These are phyloP conservation scores for Debaryomyces udenii DNA, from an alignment of 1,139 yeast genomes.

Conservation along the genomic window DNA sequence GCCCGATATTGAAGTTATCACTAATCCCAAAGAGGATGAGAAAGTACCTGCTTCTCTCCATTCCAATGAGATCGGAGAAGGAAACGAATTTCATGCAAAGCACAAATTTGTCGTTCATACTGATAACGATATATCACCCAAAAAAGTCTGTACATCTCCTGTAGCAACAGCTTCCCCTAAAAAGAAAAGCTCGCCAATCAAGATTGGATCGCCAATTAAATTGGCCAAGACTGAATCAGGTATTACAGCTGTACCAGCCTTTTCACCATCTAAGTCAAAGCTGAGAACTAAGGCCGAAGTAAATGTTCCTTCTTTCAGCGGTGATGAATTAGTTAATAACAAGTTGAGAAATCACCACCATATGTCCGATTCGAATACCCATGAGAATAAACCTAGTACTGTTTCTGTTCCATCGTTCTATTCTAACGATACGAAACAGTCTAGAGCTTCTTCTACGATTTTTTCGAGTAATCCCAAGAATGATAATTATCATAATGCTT, in stretches of 20 bases:
- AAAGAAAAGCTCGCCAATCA: conserved; percentile 34
- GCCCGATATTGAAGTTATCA: conserved; percentile 38
- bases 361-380: conserved; percentile 7
- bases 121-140: conserved; percentile 7
- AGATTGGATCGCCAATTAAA: conserved; percentile 45
- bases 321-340: conserved; percentile 25
- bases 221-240: conserved; percentile 36
- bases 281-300: conserved; percentile 3
- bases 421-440: conserved; percentile 21
- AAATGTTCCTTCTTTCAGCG: conserved; percentile 16
- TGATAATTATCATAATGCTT: conserved; percentile 8
- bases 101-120: too few species aligned
- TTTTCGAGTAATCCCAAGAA: conserved; percentile 11
- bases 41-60: too few species aligned
- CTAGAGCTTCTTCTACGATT: conserved; percentile 22
- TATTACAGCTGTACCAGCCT: conserved; percentile 16
- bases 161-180: conserved; percentile 9
- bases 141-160: conserved; percentile 6
- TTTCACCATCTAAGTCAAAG: conserved; percentile 13
- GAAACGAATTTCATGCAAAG: too few species aligned
- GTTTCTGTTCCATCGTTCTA: conserved; percentile 35
- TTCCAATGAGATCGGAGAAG: neutral
- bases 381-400: conserved; percentile 24
- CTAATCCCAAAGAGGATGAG: conserved; percentile 2
- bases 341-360: conserved; percentile 27